A percentile compares a stretch with the other conserved stretches of the same genome.
These are phyloP conservation scores for Coemansia sp. DNA, from an alignment of 192 early-diverging fungal species.

Conservation along the genomic window DNA sequence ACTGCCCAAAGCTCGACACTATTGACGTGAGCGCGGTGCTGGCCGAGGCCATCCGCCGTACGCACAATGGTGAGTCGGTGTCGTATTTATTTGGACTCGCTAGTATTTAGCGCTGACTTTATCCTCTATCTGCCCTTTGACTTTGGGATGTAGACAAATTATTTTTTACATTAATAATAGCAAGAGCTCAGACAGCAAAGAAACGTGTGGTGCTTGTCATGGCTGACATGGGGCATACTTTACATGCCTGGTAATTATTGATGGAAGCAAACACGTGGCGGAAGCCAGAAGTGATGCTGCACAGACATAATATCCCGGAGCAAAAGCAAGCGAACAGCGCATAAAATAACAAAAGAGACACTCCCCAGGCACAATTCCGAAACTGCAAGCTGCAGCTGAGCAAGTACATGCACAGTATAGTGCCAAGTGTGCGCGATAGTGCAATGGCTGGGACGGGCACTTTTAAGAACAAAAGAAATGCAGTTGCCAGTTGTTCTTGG, in stretches of 20 bases:
- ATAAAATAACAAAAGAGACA: too few species aligned
- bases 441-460: too few species aligned
- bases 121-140: neutral
- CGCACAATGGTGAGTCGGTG: conserved; percentile 69
- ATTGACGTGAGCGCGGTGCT: conserved; percentile 79
- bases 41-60: conserved; percentile 72
- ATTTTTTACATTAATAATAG: neutral
- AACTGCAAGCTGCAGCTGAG: neutral
- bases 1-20: conserved; percentile 76
- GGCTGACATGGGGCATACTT: too few species aligned
- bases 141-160: neutral
- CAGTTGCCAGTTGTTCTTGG: too few species aligned
- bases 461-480: too few species aligned
- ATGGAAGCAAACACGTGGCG: too few species aligned
- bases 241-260: too few species aligned
- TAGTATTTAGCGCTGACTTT: conserved; percentile 16
- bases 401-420: neutral
- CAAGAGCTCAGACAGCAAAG: neutral
- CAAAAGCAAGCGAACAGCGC: too few species aligned
- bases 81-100: conserved; percentile 60
- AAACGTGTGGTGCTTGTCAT: too few species aligned
- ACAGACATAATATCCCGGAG: too few species aligned
- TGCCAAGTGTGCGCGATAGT: neutral
- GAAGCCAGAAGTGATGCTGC: too few species aligned
- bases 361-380: neutral